A percentile compares a stretch with the other conserved stretches of the same genome.
Evolutionary conservation across 2,329 filamentous ascomycete species (phyloP).

Genomic region (Aspergillus caelatus): DNA sequence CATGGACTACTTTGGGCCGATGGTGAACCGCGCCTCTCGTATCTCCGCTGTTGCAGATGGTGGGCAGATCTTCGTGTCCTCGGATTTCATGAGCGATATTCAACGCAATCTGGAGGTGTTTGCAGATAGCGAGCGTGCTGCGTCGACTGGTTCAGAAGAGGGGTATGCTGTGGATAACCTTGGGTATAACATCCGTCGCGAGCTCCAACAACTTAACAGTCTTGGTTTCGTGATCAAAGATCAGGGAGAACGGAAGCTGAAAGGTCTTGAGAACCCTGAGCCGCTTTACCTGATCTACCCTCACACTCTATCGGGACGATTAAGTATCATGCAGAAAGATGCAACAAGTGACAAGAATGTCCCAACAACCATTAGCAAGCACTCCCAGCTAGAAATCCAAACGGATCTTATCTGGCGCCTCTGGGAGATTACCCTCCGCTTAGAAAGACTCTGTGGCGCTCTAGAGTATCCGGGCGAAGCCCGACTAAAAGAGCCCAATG

Average conservation of each 20-base stretch:
- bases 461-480: conserved; percentile 71
- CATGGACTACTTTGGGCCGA: conserved; percentile 99
- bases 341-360: conserved; percentile 45
- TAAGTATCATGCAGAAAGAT: conserved; percentile 51
- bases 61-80: conserved; percentile 94
- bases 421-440: conserved; percentile 83
- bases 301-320: conserved; percentile 77
- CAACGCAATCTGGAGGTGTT: conserved; percentile 87
- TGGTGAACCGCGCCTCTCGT: conserved; percentile 96
- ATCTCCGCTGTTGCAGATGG: conserved; percentile 94
- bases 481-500: conserved; percentile 76
- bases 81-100: conserved; percentile 95
- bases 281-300: conserved; percentile 95
- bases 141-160: conserved; percentile 71
- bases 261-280: conserved; percentile 96
- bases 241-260: conserved; percentile 90
- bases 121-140: conserved; percentile 76
- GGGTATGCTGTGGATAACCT: conserved; percentile 74
- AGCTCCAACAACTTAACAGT: conserved; percentile 81
- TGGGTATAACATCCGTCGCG: conserved; percentile 78
- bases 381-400: conserved; percentile 73
- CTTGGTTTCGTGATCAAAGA: conserved; percentile 98
- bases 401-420: conserved; percentile 85
- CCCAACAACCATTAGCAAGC: conserved; percentile 61
- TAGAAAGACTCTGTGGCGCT: conserved; percentile 90